Conservation (phyloP, 106 monocot genomes). For the Xerophyta viscosa region DNA sequence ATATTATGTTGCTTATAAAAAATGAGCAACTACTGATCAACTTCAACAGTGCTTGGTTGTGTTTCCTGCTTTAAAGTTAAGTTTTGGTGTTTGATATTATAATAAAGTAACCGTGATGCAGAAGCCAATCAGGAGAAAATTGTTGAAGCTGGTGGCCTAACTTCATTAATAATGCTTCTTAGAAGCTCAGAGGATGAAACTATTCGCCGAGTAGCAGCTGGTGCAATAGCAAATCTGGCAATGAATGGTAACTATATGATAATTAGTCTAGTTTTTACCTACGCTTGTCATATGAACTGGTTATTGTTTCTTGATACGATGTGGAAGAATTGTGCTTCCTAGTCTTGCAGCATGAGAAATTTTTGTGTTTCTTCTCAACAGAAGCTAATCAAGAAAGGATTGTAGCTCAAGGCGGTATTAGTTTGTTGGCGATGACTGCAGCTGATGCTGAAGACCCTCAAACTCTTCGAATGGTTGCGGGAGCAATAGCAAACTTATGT, state of each 20-base stretch:
- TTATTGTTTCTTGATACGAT: no score
- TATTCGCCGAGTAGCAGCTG: slow-evolving; percentile 89
- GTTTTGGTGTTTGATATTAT: background rate
- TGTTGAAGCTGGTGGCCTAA: slow-evolving; percentile 96
- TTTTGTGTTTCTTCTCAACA: slow-evolving; percentile 16
- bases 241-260: slow-evolving; percentile 63
- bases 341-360: background rate
- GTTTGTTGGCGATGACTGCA: slow-evolving; percentile 71
- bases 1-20: no score
- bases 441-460: slow-evolving; percentile 91
- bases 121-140: slow-evolving; percentile 99
- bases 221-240: slow-evolving; percentile 98
- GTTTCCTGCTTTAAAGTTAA: no score
- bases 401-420: slow-evolving; percentile 82
- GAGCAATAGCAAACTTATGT: slow-evolving; percentile 96
- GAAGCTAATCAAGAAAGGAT: slow-evolving; percentile 96
- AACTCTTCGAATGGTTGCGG: slow-evolving; percentile 98
- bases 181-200: slow-evolving; percentile 92
- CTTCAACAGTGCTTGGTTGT: no score
- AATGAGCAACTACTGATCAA: no score
- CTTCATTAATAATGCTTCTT: slow-evolving; percentile 83
- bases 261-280: no score
- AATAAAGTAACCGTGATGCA: slow-evolving; percentile 11
- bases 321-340: no score
- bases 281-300: no score